Evolutionary conservation across 225 moss, liverwort and hornwort species (phyloP), one percentile per base, ranked within the genome.

Genomic region (Bryoerythrophyllum caledonicum): DNA sequence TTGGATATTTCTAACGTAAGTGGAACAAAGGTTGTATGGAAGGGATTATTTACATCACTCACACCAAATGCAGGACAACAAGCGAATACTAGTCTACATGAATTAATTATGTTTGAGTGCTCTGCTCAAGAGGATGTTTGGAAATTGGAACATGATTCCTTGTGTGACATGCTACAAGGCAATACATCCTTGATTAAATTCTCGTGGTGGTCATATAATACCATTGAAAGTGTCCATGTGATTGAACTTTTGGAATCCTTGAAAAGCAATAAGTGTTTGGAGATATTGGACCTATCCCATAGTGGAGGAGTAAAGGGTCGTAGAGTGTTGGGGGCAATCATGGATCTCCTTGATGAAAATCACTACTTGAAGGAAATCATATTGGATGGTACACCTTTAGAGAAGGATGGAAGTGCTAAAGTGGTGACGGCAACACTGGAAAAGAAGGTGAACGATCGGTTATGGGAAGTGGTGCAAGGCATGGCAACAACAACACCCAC

Each of bases 261-360:
- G 5, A 41, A 24, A 24, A 40, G 14, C 23, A 64, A 64, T 1
- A 41, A 15, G 15, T 41, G 41, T 24, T 24, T 64, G 14, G 24
- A 64, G 12, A 14, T 41, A 64, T 64, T 41, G 24, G 15, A 41
- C 4, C 11, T 24, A 24, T 1, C 0, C 0, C 0, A 0, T 1
- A 41, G 7, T 7, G 0, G 7, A 1, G 8, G 24, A 23, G 41
- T 24, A 13, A 0, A 64, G 24, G 23, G 24, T 41, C 12, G 7
- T 2, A 41, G 6, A 24, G 41, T 64, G 3, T 7, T 64, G 7
- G 41, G 16, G 3, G 15, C 65, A 25, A 25, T 16, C 3, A 43
- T 65, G 25, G 65, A 65, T 43, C 65, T 41, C 8, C 15, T 41
- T 15, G 14, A 12, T 64, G 41, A 41, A 7, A 65, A 65, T 65